phyloP scores from a whole-genome alignment of 768 basidiomycete genomes.

The Hygrocybe coccinea region DNA sequence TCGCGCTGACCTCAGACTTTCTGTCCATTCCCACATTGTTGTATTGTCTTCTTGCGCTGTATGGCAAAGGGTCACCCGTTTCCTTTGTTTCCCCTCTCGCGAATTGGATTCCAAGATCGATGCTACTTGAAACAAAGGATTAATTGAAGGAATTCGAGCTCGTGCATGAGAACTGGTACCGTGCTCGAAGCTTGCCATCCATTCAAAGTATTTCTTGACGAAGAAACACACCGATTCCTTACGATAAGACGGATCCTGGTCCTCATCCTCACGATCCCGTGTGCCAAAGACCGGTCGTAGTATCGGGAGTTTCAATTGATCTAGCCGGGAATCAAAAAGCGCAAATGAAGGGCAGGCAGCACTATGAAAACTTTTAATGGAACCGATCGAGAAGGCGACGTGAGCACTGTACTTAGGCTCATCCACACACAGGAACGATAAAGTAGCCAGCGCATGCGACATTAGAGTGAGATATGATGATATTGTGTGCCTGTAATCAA shows the following conservation, averaged over 20 bases:
- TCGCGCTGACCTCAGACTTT: not conserved
- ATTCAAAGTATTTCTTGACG: conserved; percentile 53
- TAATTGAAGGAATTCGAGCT: not conserved
- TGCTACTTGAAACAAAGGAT: not conserved
- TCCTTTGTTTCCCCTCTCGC: not conserved
- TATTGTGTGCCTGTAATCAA: conserved; percentile 21
- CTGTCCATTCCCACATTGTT: conserved; percentile 6
- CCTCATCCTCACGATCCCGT: not conserved
- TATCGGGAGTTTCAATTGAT: conserved; percentile 47
- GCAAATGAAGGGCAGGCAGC: conserved; percentile 31
- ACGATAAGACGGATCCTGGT: conserved; percentile 8
- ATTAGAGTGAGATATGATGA: conserved; percentile 52
- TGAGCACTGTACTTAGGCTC: conserved; percentile 14
- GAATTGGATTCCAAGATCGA: not conserved
- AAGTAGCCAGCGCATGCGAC: conserved; percentile 40
- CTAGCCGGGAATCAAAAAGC: conserved; percentile 59
- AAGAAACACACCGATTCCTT: conserved; percentile 37
- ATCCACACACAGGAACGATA: conserved; percentile 28
- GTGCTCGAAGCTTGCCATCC: conserved; percentile 1
- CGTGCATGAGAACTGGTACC: not conserved
- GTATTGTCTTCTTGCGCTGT: not conserved
- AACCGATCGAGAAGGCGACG: conserved; percentile 5
- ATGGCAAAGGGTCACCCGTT: not conserved
- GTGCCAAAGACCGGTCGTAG: conserved; percentile 25
- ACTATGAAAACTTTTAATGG: not conserved